A percentile compares a stretch with the other conserved stretches of the same genome.
These are phyloP conservation scores for Murraya koenigii DNA, from an alignment of 345 rosid species.

Conservation along the genomic window DNA sequence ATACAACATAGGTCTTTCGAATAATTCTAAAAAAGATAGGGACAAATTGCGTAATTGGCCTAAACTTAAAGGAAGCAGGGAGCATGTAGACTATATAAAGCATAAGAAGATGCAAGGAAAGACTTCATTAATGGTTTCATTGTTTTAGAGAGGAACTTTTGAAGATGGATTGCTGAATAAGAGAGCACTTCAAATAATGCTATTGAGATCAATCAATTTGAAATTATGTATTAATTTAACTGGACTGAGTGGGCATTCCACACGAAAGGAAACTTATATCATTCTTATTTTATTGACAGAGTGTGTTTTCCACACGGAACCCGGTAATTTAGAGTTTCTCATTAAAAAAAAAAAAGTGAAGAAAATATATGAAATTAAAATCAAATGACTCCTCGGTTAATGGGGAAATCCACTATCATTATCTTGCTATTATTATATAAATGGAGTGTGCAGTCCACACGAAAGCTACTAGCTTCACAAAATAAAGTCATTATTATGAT, in stretches of 20 bases:
- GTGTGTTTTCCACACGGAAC: slow-evolving; percentile 14
- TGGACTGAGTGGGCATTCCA: background rate
- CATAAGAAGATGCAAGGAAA: too few species aligned
- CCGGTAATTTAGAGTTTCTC: background rate
- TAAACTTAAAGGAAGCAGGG: too few species aligned
- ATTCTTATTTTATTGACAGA: background rate
- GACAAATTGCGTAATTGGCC: too few species aligned
- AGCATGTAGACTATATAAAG: too few species aligned
- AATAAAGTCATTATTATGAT: background rate
- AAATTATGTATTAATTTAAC: background rate
- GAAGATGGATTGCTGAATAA: slow-evolving; percentile 15
- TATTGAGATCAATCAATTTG: background rate
- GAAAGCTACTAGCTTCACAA: slow-evolving; percentile 8
- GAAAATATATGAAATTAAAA: background rate
- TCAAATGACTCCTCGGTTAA: background rate
- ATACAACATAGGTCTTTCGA: too few species aligned
- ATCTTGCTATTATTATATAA: background rate
- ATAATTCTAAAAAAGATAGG: too few species aligned
- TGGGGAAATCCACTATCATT: background rate
- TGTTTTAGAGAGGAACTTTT: too few species aligned
- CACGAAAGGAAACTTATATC: background rate
- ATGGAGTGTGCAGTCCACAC: slow-evolving; percentile 14
- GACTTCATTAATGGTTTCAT: too few species aligned
- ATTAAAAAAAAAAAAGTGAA: background rate
- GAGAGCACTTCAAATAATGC: background rate